Conservation (phyloP, 164 flowering plant species). For the Berberis vulgaris region DNA sequence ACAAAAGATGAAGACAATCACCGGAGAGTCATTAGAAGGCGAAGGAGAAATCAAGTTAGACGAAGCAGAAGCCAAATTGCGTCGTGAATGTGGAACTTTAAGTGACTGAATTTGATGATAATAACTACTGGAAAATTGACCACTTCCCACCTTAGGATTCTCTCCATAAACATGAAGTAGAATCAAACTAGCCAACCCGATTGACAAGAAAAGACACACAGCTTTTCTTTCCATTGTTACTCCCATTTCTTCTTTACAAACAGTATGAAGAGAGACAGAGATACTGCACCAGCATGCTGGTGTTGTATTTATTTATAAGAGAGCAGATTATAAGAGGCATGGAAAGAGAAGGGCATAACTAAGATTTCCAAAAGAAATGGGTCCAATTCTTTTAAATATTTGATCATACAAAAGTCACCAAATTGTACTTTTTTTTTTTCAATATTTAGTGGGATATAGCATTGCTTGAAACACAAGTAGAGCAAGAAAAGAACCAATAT, state of each 20-base stretch:
- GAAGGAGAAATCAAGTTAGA: constrained; percentile 15
- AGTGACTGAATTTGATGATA: constrained; percentile 11
- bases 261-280: too few relatives aligned
- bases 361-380: constrained; percentile 9
- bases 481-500: too few relatives aligned
- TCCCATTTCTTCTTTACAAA: neutral
- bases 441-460: neutral
- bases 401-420: constrained; percentile 9
- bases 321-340: constrained; percentile 1
- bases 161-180: constrained; percentile 9
- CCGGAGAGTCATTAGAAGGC: constrained; percentile 11
- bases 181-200: constrained; percentile 13
- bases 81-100: constrained; percentile 14
- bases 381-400: constrained; percentile 1
- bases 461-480: too few relatives aligned
- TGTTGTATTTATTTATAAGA: neutral
- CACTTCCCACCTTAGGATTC: constrained; percentile 4
- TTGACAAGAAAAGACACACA: constrained; percentile 6
- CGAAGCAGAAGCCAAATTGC: constrained; percentile 21
- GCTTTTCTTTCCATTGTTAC: constrained; percentile 9
- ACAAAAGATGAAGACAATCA: constrained; percentile 2
- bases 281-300: too few relatives aligned
- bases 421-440: constrained; percentile 4
- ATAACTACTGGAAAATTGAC: neutral
- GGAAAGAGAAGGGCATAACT: constrained; percentile 16